Percentiles rank a stretch among this genome's conserved stretches.
Evolutionary conservation across 805 yeast species (phyloP).

Genomic region (Saccharomycopsis malanga): DNA sequence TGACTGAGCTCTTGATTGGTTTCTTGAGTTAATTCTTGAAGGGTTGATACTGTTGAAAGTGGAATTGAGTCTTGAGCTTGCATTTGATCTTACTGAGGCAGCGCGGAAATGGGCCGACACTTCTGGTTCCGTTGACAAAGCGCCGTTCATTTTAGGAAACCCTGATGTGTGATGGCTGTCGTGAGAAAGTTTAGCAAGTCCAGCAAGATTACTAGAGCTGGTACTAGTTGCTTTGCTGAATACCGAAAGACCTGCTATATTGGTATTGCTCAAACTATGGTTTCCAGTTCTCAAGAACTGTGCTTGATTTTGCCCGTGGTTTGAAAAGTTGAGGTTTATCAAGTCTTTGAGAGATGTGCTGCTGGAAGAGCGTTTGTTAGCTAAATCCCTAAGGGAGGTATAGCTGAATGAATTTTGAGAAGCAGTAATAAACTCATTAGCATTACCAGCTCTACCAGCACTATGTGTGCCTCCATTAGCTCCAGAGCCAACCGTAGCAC

Average conservation of each 20-base stretch:
- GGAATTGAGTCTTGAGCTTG: constrained; percentile 21
- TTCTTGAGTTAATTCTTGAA: constrained; percentile 17
- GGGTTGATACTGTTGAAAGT: constrained; percentile 19
- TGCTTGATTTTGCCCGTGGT: too few relatives aligned
- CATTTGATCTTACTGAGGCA: constrained; percentile 1
- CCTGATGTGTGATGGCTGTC: neutral
- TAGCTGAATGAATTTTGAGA: constrained; percentile 13
- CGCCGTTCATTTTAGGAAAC: constrained; percentile 13
- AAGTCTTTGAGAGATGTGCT: constrained; percentile 7
- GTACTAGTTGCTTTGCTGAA: neutral
- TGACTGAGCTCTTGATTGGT: constrained; percentile 3
- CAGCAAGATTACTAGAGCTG: neutral
- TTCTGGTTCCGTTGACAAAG: constrained; percentile 10
- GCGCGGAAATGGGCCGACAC: constrained; percentile 2
- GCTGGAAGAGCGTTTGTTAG: neutral
- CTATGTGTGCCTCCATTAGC: too few relatives aligned
- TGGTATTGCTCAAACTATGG: neutral
- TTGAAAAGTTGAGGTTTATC: neutral
- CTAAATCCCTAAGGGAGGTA: constrained; percentile 3
- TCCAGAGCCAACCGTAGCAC: too few relatives aligned
- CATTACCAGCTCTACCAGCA: too few relatives aligned
- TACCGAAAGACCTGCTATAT: neutral
- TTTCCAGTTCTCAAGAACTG: too few relatives aligned
- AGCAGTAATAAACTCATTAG: too few relatives aligned
- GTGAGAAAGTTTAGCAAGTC: neutral